Evolutionary conservation across 306 rosid genomes (phyloP).

Genomic region (Heteromeles arbutifolia): DNA sequence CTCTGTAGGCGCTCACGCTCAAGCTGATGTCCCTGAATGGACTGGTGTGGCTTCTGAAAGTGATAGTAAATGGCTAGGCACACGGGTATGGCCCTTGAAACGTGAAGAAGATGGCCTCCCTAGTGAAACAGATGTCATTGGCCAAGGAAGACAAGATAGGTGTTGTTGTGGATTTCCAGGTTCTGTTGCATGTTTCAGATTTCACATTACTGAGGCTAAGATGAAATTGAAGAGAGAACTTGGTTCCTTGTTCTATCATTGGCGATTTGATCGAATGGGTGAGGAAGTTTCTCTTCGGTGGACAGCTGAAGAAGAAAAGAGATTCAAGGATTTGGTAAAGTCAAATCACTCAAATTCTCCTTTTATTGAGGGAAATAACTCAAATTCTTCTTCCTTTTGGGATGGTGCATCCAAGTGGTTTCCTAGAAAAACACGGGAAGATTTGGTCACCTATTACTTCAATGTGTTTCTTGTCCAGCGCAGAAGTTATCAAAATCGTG

Average conservation of each 20-base stretch:
- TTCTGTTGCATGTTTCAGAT: conserved; percentile 70
- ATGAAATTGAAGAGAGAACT: conserved; percentile 66
- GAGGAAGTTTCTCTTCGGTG: conserved; percentile 86
- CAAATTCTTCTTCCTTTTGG: conserved; percentile 27
- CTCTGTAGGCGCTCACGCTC: conserved; percentile 43
- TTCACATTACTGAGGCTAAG: conserved; percentile 78
- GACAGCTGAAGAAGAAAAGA: conserved; percentile 63
- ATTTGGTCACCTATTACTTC: conserved; percentile 75
- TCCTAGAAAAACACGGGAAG: conserved; percentile 43
- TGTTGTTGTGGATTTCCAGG: conserved; percentile 55
- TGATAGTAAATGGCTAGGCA: conserved; percentile 74
- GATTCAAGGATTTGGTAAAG: conserved; percentile 52
- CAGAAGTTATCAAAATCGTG: conserved; percentile 85
- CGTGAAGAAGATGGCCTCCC: conserved; percentile 3
- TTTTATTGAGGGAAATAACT: not conserved
- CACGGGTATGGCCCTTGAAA: conserved; percentile 48
- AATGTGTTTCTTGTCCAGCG: conserved; percentile 57
- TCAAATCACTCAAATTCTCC: not conserved
- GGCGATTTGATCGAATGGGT: conserved; percentile 74
- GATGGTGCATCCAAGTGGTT: conserved; percentile 38
- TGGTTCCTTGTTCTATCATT: conserved; percentile 53
- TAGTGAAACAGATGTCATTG: conserved; percentile 18
- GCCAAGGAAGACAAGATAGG: conserved; percentile 42
- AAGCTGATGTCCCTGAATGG: conserved; percentile 75
- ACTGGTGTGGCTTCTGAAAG: conserved; percentile 55